These are phyloP conservation scores for Begonia loranthoides DNA, from an alignment of 306 rosid species.

Conservation along the genomic window DNA sequence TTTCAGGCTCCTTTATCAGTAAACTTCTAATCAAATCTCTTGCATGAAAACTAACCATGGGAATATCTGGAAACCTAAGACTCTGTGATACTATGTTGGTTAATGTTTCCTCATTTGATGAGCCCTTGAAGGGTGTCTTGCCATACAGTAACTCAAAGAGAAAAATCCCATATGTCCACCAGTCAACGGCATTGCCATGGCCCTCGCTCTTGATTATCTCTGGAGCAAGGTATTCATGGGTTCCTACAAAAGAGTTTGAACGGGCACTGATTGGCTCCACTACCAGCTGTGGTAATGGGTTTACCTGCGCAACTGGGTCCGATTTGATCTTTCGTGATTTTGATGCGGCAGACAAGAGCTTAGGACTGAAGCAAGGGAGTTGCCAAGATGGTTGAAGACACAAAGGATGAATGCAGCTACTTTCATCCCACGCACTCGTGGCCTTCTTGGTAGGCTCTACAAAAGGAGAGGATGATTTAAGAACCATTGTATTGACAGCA, in stretches of 20 bases:
- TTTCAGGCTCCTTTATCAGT: slow-evolving; percentile 76
- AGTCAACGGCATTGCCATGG: slow-evolving; percentile 88
- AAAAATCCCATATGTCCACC: slow-evolving; percentile 97
- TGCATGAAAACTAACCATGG: slow-evolving; percentile 80
- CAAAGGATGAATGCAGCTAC: slow-evolving; percentile 87
- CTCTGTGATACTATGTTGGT: slow-evolving; percentile 67
- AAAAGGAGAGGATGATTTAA: slow-evolving; percentile 57
- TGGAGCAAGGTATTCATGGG: slow-evolving; percentile 94
- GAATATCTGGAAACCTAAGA: slow-evolving; percentile 76
- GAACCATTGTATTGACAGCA: slow-evolving; percentile 57
- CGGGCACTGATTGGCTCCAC: slow-evolving; percentile 86
- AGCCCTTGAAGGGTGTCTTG: slow-evolving; percentile 85
- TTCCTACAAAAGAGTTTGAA: slow-evolving; percentile 91
- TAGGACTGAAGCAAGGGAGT: slow-evolving; percentile 91
- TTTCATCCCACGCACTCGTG: slow-evolving; percentile 53
- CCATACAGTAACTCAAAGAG: slow-evolving; percentile 87
- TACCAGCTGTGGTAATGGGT: slow-evolving; percentile 78
- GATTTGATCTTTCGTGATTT: slow-evolving; percentile 49
- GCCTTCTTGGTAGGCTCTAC: slow-evolving; percentile 40
- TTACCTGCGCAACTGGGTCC: slow-evolving; percentile 48
- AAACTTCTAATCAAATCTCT: slow-evolving; percentile 81
- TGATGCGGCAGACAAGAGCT: slow-evolving; percentile 42
- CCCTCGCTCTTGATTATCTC: slow-evolving; percentile 84
- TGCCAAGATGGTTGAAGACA: slow-evolving; percentile 98
- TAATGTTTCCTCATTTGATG: slow-evolving; percentile 67